Base-by-base conservation (phyloP, 805 yeast genomes). In the Maudiozyma saulgeensis region DNA sequence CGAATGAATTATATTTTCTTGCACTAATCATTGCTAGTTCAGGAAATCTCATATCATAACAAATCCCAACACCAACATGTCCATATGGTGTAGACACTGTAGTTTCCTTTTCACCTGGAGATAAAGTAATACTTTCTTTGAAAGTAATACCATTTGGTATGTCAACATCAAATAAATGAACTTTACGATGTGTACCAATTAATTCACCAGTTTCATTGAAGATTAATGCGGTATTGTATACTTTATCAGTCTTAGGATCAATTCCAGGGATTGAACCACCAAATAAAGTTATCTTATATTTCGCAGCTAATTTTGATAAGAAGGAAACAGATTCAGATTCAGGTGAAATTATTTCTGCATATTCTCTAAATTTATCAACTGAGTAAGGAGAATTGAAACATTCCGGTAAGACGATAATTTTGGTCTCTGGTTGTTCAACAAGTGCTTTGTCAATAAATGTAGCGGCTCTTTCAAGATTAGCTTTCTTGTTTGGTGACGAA, bases 311-410 rank as follows among this genome's bases (percentile, higher is more conserved):
- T 0, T 65, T 61, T 0, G 88, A 72, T 45, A 91, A 68, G 45
- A 85, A 76, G 47, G 66, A 56, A 3, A 91, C 81, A 0, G 83
- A 76, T 37, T 63, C 68, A 2, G 68, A 60, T 28, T 44, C 95
- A 1, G 70, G 64, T 6, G 96, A 95, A 41, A 93, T 85, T n/a
- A 66, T 57, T 66, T 93, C 99, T 3, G 96, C 90, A 63, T 93
- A 91, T 51, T 87, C 81, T 6, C 85, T 79, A 68, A 93, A 93
- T 53, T 90, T 84, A 51, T 79, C 78, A 28, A 88, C 96, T 0
- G 95, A 80, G 63, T 93, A 93, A 2, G 98, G 98, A 1, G 96
- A 87, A 66, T 91, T 93, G 78, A 90, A 91, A 70, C 96, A 89
- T 69, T 93, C 98, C 8, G 99, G 99, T 32, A 93, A 71, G 55